Evolutionary conservation across 2,329 filamentous ascomycete genomes (phyloP).

Genomic region (Chrysoporthe austroafricana): DNA sequence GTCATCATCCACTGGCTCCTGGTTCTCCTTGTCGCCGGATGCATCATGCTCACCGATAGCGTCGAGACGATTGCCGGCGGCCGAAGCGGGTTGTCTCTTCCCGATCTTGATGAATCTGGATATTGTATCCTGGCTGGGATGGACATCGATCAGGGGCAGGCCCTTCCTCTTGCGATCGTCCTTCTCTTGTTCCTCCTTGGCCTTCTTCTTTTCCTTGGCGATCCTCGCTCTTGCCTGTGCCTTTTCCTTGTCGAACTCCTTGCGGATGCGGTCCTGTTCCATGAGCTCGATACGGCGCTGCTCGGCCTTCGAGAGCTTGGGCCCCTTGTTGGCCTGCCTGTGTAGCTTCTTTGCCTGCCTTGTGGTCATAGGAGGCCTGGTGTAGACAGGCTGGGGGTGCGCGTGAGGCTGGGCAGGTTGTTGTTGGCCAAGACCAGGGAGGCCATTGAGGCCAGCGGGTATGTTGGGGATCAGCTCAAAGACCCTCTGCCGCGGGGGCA

Average conservation of each 20-base stretch:
- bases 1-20: background rate
- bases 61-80: constrained; percentile 26
- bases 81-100: constrained; percentile 33
- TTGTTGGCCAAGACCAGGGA: constrained; percentile 31
- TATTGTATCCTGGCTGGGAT: constrained; percentile 62
- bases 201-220: constrained; percentile 59
- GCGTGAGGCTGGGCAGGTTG: background rate
- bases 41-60: constrained; percentile 11
- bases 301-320: constrained; percentile 49
- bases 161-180: constrained; percentile 57
- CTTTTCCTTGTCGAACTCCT: constrained; percentile 55
- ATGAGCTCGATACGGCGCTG: constrained; percentile 44
- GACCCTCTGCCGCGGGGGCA: constrained; percentile 43
- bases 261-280: constrained; percentile 59
- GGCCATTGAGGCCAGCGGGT: constrained; percentile 26
- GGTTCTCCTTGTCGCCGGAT: constrained; percentile 8
- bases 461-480: constrained; percentile 32
- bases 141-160: constrained; percentile 56
- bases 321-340: constrained; percentile 44
- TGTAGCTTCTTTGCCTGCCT: constrained; percentile 53
- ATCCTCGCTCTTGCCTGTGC: constrained; percentile 52
- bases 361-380: constrained; percentile 51
- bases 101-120: constrained; percentile 50
- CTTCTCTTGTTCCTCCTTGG: constrained; percentile 53
- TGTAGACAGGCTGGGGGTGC: constrained; percentile 25